Evolutionary conservation across 1,139 yeast genomes (phyloP).

Genomic region (Lodderomyces margitis): DNA sequence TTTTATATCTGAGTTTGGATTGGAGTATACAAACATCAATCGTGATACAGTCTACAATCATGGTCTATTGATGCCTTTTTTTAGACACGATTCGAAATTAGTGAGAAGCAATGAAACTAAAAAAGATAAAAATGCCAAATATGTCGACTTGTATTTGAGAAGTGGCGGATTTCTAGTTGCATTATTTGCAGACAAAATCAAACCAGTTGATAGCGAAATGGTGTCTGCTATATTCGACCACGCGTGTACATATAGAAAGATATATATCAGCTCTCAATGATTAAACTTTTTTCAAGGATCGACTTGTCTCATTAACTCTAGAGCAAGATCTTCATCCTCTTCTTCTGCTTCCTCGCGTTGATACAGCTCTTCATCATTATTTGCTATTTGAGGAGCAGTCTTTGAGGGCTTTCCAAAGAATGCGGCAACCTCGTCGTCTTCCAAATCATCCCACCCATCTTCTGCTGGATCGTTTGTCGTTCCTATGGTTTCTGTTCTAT

Average conservation of each 20-base stretch:
- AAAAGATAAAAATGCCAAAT: conserved; percentile 18
- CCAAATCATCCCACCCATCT: conserved; percentile 17
- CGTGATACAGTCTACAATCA: conserved; percentile 34
- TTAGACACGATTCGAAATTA: conserved; percentile 39
- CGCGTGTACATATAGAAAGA: conserved; percentile 38
- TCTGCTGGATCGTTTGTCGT: conserved; percentile 1
- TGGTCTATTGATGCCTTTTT: conserved; percentile 55
- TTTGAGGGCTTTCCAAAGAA: conserved; percentile 2
- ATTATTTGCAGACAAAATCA: conserved; percentile 36
- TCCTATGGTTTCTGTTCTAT: background rate
- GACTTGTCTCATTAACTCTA: conserved; percentile 38
- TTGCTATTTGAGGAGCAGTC: background rate
- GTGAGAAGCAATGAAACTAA: conserved; percentile 3
- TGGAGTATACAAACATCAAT: conserved; percentile 34
- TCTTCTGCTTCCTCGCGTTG: background rate
- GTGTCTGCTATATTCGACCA: conserved; percentile 47
- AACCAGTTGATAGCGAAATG: conserved; percentile 37
- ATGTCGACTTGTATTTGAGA: conserved; percentile 44
- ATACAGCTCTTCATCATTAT: conserved; percentile 13
- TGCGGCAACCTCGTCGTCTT: conserved; percentile 20
- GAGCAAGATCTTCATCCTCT: conserved; percentile 22
- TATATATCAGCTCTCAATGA: conserved; percentile 28
- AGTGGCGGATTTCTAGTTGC: conserved; percentile 61
- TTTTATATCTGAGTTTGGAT: conserved; percentile 55
- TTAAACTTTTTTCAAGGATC: background rate